Conservation (phyloP, 139 green algal genomes). For the Desmodesmus armatus region DNA sequence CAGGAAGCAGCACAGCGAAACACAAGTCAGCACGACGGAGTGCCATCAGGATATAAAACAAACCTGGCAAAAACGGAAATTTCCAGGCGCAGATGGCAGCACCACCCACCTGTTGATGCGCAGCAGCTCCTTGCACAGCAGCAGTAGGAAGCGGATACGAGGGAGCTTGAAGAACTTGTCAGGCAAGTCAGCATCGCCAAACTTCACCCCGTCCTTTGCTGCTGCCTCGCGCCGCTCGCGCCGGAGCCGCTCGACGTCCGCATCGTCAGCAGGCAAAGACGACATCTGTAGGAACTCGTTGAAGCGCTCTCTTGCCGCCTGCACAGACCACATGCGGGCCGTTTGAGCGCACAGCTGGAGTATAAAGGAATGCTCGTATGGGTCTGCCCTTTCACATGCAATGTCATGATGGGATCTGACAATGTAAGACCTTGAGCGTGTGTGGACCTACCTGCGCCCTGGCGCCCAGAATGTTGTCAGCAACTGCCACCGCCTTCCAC, state of each 20-base stretch:
- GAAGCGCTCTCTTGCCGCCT: constrained; percentile 49
- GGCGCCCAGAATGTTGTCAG: constrained; percentile 55
- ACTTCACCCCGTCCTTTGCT: constrained; percentile 11
- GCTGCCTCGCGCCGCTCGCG: constrained; percentile 24
- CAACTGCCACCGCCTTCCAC: constrained; percentile 59
- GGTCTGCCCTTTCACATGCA: too few relatives aligned
- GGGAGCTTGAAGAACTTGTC: constrained; percentile 55
- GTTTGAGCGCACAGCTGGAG: too few relatives aligned
- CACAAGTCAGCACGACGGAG: neutral
- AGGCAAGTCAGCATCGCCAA: constrained; percentile 26
- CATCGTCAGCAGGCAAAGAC: constrained; percentile 46
- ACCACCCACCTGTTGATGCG: constrained; percentile 53
- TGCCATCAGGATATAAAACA: neutral
- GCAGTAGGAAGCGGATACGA: constrained; percentile 54
- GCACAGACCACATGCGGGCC: too few relatives aligned
- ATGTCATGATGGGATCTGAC: too few relatives aligned
- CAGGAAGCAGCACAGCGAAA: neutral
- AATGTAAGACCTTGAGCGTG: too few relatives aligned
- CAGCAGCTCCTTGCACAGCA: constrained; percentile 56
- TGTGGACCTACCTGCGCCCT: constrained; percentile 38
- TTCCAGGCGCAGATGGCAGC: neutral
- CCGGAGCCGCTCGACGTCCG: constrained; percentile 52
- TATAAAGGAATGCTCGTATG: too few relatives aligned
- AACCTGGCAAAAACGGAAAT: neutral
- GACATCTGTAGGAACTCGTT: constrained; percentile 50